A percentile compares a stretch with the other conserved stretches of the same genome.
These are phyloP conservation scores for Teratosphaeria epicoccoides DNA, from an alignment of 2,329 filamentous ascomycete species.

Conservation along the genomic window DNA sequence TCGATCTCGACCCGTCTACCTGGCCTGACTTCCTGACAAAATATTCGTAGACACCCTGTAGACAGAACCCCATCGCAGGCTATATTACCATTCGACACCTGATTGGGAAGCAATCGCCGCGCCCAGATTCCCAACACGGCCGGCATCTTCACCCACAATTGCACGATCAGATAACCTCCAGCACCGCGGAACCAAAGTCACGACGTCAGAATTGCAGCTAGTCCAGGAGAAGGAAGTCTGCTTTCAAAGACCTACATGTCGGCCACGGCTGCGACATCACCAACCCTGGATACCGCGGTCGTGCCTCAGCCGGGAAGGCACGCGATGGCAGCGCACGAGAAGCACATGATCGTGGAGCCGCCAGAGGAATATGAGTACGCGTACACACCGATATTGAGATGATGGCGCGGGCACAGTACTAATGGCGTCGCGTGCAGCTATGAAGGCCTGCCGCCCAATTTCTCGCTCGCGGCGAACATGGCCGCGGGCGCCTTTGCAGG, in stretches of 20 bases:
- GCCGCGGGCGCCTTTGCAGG: constrained; percentile 90
- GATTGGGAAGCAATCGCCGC: neutral
- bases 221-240: neutral
- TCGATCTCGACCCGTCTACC: too few relatives aligned
- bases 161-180: neutral
- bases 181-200: neutral
- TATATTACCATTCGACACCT: neutral
- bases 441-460: constrained; percentile 88
- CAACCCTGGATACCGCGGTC: constrained; percentile 8
- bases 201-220: neutral
- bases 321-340: constrained; percentile 23
- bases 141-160: neutral
- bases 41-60: too few relatives aligned
- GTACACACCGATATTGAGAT: neutral
- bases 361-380: constrained; percentile 28
- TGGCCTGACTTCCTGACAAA: too few relatives aligned
- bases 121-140: neutral
- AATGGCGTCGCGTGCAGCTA: constrained; percentile 47
- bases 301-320: constrained; percentile 11
- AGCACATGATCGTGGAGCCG: constrained; percentile 19
- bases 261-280: constrained; percentile 1
- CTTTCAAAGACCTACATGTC: constrained; percentile 6
- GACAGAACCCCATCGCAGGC: too few relatives aligned
- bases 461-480: constrained; percentile 92
- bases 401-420: constrained; percentile 7